Base-by-base conservation (phyloP, 2,329 filamentous ascomycete species). In the Epichloe typhina region DNA sequence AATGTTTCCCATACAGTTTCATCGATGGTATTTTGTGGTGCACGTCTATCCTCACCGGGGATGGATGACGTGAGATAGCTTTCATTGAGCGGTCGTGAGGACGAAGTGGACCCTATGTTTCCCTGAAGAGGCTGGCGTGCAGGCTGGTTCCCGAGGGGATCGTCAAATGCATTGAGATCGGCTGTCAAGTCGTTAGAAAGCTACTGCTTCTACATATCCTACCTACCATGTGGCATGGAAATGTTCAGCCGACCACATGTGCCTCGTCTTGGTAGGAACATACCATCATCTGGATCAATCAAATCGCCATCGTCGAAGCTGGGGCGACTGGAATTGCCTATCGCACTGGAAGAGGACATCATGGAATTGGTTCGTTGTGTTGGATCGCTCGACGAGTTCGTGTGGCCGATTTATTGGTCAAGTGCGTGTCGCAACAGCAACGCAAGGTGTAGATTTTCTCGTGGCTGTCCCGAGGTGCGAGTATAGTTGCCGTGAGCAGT, bases 1-100 rank as follows among this genome's bases (percentile, higher is more conserved):
- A 98, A 74, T n/a, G 93, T 98, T 42, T 91, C 88, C 93, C 93
- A 98, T 40, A 98, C 93, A 2, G 83, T 84, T 71, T 98, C 93
- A 68, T 98, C 93, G 66, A 98, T 94, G 44, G 93, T 98, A 70
- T 94, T 95, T 57, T 84, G 82, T 7, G 89, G 80, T 15, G 93
- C 90, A 56, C 85, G 80, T 50, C 93, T 86, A 72, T 98, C 93
- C 68, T 97, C 91, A 58, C 93, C 93, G 2, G 85, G 84, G 63
- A 98, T 94, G 52, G 83, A 82, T 21, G 88, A 93, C 26, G 89
- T 95, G 59, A 96, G 78, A 67, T 91, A 95, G 62, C 76, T 82
- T 65, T 91, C 82, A 60, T 89, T 83, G 52, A 87, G 75, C 47
- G 67, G 69, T 15, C 69, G 69, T 19, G 72, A 70, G 39, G 80